Evolutionary conservation across 768 basidiomycete species (phyloP), one percentile per base, ranked within the genome.

Genomic region (Trametes maxima): DNA sequence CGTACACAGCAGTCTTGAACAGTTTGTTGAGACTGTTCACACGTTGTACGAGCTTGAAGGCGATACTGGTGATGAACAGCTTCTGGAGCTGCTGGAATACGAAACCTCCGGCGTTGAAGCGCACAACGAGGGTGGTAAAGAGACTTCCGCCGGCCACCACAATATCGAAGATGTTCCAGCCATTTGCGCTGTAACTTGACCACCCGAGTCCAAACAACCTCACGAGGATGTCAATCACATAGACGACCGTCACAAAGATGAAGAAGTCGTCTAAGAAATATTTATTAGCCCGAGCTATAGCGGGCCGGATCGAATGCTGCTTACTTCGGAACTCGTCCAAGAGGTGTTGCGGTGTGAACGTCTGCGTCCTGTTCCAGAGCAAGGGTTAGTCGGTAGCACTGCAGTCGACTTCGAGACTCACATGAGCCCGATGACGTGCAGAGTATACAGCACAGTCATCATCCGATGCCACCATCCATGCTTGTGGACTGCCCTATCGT

Each of bases 1-100:
- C 94, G 52, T 79, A 96, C 94, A 92, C 84, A 5, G 92, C 91
- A 17, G 94, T 97, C 78, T 98, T 98, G 83, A 98, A 98, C 17
- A 98, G 79, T 76, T 95, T 93, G 69, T 98, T 98, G 63, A 98
- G 78, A 63, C 85, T 86, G 69, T 92, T 87, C 61, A 88, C 89
- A 43, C 90, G 82, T 69, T 98, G 93, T 0, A 97, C 92, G 12
- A 98, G 84, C 73, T 98, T 98, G 82, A 98, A 89, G 0, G 93
- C 88, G 60, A 98, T 93, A 67, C 88, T 86, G 68, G 95, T 94
- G 28, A 98, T 82, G 75, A 98, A 98, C 11, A 98, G 80, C 74
- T 94, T 94, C 68, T 95, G 90, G 0, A 93, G 78, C 63, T 92
- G 89, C 63, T 87, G 78, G 17, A 80, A 77, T 3, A 71, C 74